Percentiles rank a stretch among this genome's conserved stretches.
phyloP scores from a whole-genome alignment of 2,329 filamentous ascomycete genomes.

The Diplodia intermedia region DNA sequence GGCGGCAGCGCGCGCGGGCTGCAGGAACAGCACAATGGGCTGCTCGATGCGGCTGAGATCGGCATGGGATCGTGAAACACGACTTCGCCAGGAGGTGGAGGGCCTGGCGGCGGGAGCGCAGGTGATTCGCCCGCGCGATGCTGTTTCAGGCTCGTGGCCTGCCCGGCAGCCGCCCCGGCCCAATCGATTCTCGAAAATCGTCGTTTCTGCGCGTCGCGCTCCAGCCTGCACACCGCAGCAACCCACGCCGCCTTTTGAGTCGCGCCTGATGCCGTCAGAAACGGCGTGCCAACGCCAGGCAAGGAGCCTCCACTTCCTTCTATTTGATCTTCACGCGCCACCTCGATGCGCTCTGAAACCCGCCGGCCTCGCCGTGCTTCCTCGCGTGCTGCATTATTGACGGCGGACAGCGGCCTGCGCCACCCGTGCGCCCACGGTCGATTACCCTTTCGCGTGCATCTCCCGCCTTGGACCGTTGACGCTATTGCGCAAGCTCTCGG shows the following conservation, averaged over 20 bases:
- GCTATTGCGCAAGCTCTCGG: neutral
- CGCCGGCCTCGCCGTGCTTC: neutral
- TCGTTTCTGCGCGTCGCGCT: constrained; percentile 1
- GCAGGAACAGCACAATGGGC: constrained; percentile 18
- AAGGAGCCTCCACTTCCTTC: neutral
- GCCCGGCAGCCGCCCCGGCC: neutral
- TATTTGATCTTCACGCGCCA: constrained; percentile 15
- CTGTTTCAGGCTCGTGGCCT: constrained; percentile 11
- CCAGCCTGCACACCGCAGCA: constrained; percentile 1
- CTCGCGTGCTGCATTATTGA: neutral
- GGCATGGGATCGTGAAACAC: constrained; percentile 21
- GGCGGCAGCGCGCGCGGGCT: constrained; percentile 2
- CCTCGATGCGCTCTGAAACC: neutral
- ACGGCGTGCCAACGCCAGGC: constrained; percentile 5
- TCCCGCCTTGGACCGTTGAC: neutral
- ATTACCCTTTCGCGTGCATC: constrained; percentile 12
- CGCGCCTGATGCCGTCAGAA: no score
- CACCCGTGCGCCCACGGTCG: constrained; percentile 7
- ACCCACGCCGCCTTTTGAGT: no score
- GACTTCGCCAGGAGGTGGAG: neutral
- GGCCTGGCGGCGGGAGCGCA: neutral
- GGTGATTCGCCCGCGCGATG: neutral
- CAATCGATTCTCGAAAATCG: neutral
- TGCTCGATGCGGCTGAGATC: constrained; percentile 13
- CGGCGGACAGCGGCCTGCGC: constrained; percentile 11